phyloP scores from a whole-genome alignment of 805 yeast species.

The Grigorovia humatica region DNA sequence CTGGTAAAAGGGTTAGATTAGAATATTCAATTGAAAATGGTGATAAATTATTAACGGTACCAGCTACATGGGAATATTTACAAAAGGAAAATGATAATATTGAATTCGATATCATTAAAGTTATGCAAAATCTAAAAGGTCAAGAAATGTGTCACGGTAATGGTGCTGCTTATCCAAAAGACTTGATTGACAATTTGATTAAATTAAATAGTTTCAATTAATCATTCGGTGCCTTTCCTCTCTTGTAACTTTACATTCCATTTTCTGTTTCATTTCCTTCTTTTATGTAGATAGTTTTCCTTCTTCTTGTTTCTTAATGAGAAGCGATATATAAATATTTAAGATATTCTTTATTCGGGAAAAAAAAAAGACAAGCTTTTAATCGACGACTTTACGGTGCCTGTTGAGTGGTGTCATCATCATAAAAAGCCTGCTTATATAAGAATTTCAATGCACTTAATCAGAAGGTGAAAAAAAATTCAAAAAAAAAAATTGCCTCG shows the following conservation, averaged over 20 bases:
- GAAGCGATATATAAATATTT: no score
- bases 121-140: slow-evolving; percentile 54
- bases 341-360: no score
- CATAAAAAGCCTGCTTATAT: no score
- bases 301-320: no score
- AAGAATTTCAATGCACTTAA: no score
- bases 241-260: no score
- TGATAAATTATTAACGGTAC: slow-evolving; percentile 49
- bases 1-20: not conserved
- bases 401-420: no score
- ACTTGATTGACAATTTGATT: slow-evolving; percentile 13
- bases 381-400: no score
- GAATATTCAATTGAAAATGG: slow-evolving; percentile 23
- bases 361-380: no score
- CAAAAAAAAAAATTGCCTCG: not conserved
- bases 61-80: slow-evolving; percentile 79
- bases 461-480: no score
- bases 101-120: slow-evolving; percentile 41
- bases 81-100: slow-evolving; percentile 33
- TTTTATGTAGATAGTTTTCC: no score
- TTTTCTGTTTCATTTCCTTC: no score
- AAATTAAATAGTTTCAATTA: not conserved
- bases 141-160: slow-evolving; percentile 64
- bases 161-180: slow-evolving; percentile 36
- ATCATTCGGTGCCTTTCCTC: not conserved